A percentile compares a stretch with the other conserved stretches of the same genome.
phyloP scores from a whole-genome alignment of 371 early-diverging fungal species.

The Lichtheimia corymbifera region DNA sequence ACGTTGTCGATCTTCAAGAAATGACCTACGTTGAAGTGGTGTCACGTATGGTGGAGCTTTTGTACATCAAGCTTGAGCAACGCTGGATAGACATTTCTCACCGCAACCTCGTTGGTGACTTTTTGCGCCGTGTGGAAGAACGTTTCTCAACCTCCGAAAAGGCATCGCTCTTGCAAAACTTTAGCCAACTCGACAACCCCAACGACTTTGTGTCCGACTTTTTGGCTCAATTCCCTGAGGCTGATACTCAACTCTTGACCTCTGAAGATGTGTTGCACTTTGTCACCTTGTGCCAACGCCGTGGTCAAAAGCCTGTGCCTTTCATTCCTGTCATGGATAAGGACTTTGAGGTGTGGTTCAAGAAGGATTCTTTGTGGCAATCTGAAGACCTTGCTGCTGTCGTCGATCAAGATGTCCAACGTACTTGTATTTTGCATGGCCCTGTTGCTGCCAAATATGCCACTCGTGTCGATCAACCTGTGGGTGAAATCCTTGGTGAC shows the following conservation, averaged over 20 bases:
- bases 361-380: conserved; percentile 98
- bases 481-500: conserved; percentile 85
- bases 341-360: conserved; percentile 93
- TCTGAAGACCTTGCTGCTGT: conserved; percentile 92
- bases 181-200: conserved; percentile 72
- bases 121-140: conserved; percentile 88
- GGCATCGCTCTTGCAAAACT: conserved; percentile 72
- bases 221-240: conserved; percentile 79
- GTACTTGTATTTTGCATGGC: conserved; percentile 95
- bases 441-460: conserved; percentile 88
- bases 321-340: conserved; percentile 92
- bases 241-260: conserved; percentile 77
- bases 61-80: conserved; percentile 77
- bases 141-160: conserved; percentile 72
- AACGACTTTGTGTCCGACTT: conserved; percentile 69
- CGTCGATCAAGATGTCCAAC: conserved; percentile 86
- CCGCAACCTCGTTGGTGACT: conserved; percentile 86
- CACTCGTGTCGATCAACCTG: conserved; percentile 83
- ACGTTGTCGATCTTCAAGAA: conserved; percentile 77
- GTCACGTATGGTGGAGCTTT: conserved; percentile 79
- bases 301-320: conserved; percentile 89
- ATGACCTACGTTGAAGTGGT: conserved; percentile 95
- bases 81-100: conserved; percentile 90
- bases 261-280: conserved; percentile 93
- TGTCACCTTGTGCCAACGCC: conserved; percentile 78